Evolutionary conservation across 1,284 basidiomycete genomes (phyloP), one percentile per base, ranked within the genome.

Genomic region (Ceratobasidium sp.): DNA sequence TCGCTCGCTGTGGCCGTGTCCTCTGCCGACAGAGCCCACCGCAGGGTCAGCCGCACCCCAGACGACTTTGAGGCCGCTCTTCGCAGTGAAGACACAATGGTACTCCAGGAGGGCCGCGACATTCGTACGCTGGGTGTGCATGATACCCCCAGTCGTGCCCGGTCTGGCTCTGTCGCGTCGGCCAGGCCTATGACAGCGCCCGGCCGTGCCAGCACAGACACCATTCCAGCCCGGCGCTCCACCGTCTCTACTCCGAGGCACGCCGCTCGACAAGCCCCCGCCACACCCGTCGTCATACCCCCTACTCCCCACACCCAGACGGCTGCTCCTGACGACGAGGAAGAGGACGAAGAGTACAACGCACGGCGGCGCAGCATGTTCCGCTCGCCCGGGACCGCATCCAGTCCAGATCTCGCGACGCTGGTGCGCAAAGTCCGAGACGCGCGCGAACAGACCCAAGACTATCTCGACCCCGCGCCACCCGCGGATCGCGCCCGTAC

Each of bases 351-450:
- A 81, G 59, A 62, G 38, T 62, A 62, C 59, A 87, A 89, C 81
- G 89, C 91, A 81, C 93, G 94, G 84, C 90, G 94, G 57, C 89
- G 94, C 71, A 94, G 93, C 80, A 90, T 96, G 86, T 96, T 95
- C 84, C 89, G 95, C 78, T 92, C 93, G n/a, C 88, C 93, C 7
- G 95, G 95, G 66, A 96, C 94, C 1, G 93, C 94, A 33, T 94
- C 93, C 81, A 95, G 93, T 81, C 95, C 96, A 33, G 95, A 97
- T 84, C 88, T 97, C 33, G 93, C 94, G 3, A 95, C 94, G 2
- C 87, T 96, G 76, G 85, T 96, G 71, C 89, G 92, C 79, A 95
- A 95, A 85, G 91, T 93, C 48, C 93, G 91, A 84, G 92, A 93
- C 81, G 87, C 88, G 65, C 90, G 90, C 48, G 87, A 74, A 9